Base-by-base conservation (phyloP, 2,329 filamentous ascomycete species). In the Venturia pyrina region DNA sequence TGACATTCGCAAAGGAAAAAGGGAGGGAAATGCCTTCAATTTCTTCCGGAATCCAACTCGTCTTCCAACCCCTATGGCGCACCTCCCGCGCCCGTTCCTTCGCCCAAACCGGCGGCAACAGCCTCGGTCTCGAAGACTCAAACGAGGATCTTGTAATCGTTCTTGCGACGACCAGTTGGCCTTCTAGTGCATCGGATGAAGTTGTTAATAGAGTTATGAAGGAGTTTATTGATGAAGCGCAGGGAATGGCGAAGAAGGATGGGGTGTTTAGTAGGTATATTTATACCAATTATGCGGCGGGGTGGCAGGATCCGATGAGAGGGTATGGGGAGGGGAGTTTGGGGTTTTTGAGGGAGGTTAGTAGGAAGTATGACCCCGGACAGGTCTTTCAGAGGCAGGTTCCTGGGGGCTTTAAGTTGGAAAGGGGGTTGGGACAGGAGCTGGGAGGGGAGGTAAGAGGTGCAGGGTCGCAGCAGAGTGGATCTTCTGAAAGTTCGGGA, bases 251-350 rank as follows among this genome's bases (percentile, higher is more conserved):
- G 40, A 50, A 56, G 43, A 40, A 24, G 21, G n/a, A 19, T 11
- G 40, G 62, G 13, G 48, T 53, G 17, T n/a, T 19, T 24, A 63
- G 37, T 40, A 19, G 32, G 24, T 66, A 65, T 48, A 46, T 76
- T 7, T 74, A 76, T 65, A 66, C 74, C 62, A 77, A 75, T 60
- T 78, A 77, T 40, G 75, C 75, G 8, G 73, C 70, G 5, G 65
- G 68, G 57, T 76, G 72, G 71, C 75, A 77, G 67, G 70, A 76
- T 53, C 75, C 75, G 8, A 71, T 77, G 32, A 65, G 64, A 5
- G 69, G 70, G 15, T 75, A 76, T 67, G 74, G 76, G 10, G 66
- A 66, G 15, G 69, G 66, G 28, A 74, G 70, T 65, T 70, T 72
- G 62, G 66, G 65, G 53, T 70, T 70, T 21, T 65, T 78, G 69